These are phyloP conservation scores for Phaeosphaeria sp. DNA, from an alignment of 2,329 filamentous ascomycete genomes.

Conservation along the genomic window DNA sequence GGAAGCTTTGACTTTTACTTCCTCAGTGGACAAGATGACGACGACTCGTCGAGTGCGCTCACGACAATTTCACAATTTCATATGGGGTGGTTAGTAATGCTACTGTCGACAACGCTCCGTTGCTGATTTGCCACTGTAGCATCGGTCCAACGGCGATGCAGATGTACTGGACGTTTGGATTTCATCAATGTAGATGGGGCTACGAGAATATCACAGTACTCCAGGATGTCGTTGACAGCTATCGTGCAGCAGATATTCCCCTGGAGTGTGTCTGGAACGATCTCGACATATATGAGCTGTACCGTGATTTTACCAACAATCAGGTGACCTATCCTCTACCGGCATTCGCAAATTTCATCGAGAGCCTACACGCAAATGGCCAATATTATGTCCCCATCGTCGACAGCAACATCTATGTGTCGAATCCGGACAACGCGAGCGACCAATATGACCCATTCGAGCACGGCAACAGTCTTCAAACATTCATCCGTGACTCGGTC, in stretches of 20 bases:
- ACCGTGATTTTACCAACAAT: conserved; percentile 64
- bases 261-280: conserved; percentile 52
- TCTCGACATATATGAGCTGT: conserved; percentile 49
- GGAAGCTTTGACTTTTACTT: conserved; percentile 80
- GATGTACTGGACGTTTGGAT: conserved; percentile 71
- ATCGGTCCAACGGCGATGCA: conserved; percentile 76
- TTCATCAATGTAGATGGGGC: conserved; percentile 81
- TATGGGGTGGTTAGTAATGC: too few species aligned
- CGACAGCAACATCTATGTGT: conserved; percentile 70
- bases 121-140: too few species aligned
- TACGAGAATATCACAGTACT: conserved; percentile 57
- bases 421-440: conserved; percentile 69
- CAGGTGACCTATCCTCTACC: conserved; percentile 56
- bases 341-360: conserved; percentile 57
- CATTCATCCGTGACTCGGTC: conserved; percentile 30
- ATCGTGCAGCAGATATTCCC: conserved; percentile 61
- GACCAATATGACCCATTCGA: conserved; percentile 61
- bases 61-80: too few species aligned
- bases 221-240: conserved; percentile 55
- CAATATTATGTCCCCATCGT: conserved; percentile 66
- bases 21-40: conserved; percentile 63
- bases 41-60: too few species aligned
- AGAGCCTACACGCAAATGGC: conserved; percentile 57
- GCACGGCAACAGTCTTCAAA: conserved; percentile 52
- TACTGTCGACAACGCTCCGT: too few species aligned